Conservation (phyloP, 148 eudicot genomes). For the Diospyros kaki region DNA sequence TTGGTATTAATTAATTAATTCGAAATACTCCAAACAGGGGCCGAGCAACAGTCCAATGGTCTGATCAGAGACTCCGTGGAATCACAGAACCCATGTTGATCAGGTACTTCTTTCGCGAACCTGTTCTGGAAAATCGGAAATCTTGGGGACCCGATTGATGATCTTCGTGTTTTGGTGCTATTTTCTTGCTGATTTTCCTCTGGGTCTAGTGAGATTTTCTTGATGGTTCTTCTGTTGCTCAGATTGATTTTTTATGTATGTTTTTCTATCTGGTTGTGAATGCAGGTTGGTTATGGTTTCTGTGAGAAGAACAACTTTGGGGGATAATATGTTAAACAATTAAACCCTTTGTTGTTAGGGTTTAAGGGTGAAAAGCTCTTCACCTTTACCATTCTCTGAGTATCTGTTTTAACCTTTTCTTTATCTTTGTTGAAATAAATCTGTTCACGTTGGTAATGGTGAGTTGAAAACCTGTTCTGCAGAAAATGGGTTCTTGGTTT, state of each 20-base stretch:
- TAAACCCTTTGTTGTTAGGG: not conserved
- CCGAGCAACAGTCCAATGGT: not conserved
- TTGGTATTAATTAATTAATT: too few relatives aligned
- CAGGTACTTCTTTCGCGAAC: slow-evolving; percentile 29
- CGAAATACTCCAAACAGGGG: not conserved
- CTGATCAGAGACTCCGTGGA: slow-evolving; percentile 4
- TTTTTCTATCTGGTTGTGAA: not conserved
- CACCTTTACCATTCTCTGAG: not conserved
- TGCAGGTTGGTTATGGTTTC: slow-evolving; percentile 4
- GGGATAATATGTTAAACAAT: not conserved
- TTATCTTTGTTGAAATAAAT: slow-evolving; percentile 10
- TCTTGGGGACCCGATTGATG: slow-evolving; percentile 22
- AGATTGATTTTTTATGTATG: too few relatives aligned
- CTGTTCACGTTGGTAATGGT: slow-evolving; percentile 8
- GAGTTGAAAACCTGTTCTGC: not conserved
- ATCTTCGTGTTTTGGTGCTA: not conserved
- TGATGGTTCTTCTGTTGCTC: too few relatives aligned
- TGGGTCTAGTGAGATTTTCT: not conserved
- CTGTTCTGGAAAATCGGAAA: slow-evolving; percentile 18
- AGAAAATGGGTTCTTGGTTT: not conserved
- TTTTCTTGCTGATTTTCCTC: not conserved
- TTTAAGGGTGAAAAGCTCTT: slow-evolving; percentile 4
- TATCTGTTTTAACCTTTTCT: not conserved
- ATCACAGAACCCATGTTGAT: slow-evolving; percentile 9
- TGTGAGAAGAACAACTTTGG: not conserved